These are phyloP conservation scores for Tetrapyrgos nigripes DNA, from an alignment of 1,284 basidiomycete genomes.

Conservation along the genomic window DNA sequence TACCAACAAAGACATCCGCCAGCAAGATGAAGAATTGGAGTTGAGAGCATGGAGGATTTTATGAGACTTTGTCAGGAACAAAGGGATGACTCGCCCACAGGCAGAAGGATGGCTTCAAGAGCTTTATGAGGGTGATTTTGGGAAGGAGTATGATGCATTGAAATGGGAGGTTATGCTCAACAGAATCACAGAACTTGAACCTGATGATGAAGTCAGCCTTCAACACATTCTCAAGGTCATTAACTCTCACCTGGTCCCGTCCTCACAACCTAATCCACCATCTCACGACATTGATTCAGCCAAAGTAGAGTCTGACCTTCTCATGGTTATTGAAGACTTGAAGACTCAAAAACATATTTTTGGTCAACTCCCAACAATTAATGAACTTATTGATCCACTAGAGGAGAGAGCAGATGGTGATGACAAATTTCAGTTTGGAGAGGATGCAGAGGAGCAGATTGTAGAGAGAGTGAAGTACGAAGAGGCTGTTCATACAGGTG, in stretches of 20 bases:
- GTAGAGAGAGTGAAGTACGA: conserved; percentile 10
- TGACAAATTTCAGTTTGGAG: conserved; percentile 15
- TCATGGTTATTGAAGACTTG: conserved; percentile 2
- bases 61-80: neutral
- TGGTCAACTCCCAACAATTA: conserved; percentile 19
- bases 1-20: too few relatives aligned
- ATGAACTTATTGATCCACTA: conserved; percentile 26
- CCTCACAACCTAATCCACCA: neutral
- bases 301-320: conserved; percentile 5
- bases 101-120: neutral
- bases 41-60: neutral
- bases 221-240: neutral
- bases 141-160: neutral
- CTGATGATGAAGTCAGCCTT: neutral
- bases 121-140: neutral
- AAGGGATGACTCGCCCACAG: too few relatives aligned
- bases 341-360: conserved; percentile 15
- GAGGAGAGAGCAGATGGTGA: conserved; percentile 25
- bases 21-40: too few relatives aligned
- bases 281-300: neutral
- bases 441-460: conserved; percentile 25
- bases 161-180: neutral
- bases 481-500: neutral
- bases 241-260: neutral
- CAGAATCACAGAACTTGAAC: neutral